Base-by-base conservation (phyloP, 2,329 filamentous ascomycete species). In the Penicillium sp. region DNA sequence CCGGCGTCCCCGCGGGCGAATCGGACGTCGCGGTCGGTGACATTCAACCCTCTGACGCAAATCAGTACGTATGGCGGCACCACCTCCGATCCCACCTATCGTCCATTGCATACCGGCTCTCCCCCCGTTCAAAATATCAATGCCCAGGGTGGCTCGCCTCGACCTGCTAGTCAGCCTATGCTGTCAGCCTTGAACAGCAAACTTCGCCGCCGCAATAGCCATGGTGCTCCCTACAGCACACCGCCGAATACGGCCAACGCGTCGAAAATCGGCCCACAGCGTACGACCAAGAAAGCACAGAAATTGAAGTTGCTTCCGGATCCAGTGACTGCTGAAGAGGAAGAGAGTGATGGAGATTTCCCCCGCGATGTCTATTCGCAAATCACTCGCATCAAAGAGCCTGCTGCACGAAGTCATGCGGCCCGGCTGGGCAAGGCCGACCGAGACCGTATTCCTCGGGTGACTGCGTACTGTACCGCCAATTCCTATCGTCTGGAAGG, bases 261-360 rank as follows among this genome's bases (percentile, higher is more conserved):
- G 19, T 77, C 82, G 52, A 97, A 98, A 77, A 91, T 97, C 57
- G 95, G 95, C 2, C 93, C 95, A 0, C 95, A 99, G 74, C 82
- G 95, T 74, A 98, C 92, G 55, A 96, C 93, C 24, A 96, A 96
- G 76, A 97, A 90, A 63, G 91, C 91, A 1, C 92, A 98, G 79
- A 99, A 99, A 79, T 83, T 99, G 59, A 99, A 99, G 78, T 84
- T 99, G n/a, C 80, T 99, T 16, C 95, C 95, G 1, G 95, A 95
- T 70, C 92, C 93, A 0, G 90, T 96, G 57, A 83, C 91, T 45
- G 90, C 85, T 35, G 89, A 90, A 26, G 91, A 93, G 24, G 90
- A 93, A 44, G 86, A 82, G 19, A 65, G 81, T 63, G 93, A 98
- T 60, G 93, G 96, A 69, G 93, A 97, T 75, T 95, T 91, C 68